phyloP scores from a whole-genome alignment of 2,329 filamentous ascomycete species.

The Cylindrodendrum hubeiense region DNA sequence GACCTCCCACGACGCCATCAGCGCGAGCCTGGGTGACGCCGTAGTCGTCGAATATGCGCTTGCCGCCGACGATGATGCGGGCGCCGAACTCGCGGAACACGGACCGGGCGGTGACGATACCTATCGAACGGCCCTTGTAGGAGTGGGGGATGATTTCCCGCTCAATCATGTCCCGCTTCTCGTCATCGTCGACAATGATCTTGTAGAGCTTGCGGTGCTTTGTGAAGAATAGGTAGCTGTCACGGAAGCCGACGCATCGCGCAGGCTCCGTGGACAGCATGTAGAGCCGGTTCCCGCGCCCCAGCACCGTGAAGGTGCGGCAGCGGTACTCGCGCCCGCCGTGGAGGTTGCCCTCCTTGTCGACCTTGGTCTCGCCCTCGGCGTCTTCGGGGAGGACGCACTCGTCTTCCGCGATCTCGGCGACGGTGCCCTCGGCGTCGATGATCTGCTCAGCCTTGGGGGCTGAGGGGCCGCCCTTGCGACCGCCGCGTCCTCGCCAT shows the following conservation, averaged over 20 bases:
- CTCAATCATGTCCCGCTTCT: slow-evolving; percentile 96
- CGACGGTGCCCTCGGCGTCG: slow-evolving; percentile 93
- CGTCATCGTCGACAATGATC: slow-evolving; percentile 97
- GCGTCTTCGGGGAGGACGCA: slow-evolving; percentile 88
- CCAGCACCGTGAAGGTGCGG: slow-evolving; percentile 91
- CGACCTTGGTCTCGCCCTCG: slow-evolving; percentile 93
- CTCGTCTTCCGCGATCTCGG: slow-evolving; percentile 93
- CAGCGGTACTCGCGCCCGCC: slow-evolving; percentile 94
- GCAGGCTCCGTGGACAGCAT: slow-evolving; percentile 99
- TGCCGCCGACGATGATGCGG: slow-evolving; percentile 91
- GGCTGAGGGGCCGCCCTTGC: slow-evolving; percentile 75
- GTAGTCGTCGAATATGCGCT: slow-evolving; percentile 90
- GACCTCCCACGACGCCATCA: slow-evolving; percentile 86
- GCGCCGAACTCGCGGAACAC: slow-evolving; percentile 98
- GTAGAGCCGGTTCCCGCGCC: slow-evolving; percentile 87
- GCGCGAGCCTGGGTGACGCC: slow-evolving; percentile 80
- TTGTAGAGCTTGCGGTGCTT: slow-evolving; percentile 98
- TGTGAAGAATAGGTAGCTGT: slow-evolving; percentile 99
- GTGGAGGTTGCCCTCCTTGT: slow-evolving; percentile 85
- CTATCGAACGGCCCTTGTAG: slow-evolving; percentile 97
- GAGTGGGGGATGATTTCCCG: slow-evolving; percentile 96
- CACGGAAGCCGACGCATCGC: slow-evolving; percentile 94
- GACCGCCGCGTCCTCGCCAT: slow-evolving; percentile 76
- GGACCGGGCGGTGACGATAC: slow-evolving; percentile 94
- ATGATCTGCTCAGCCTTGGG: slow-evolving; percentile 87